phyloP scores from a whole-genome alignment of 345 rosid species.

The Rhodamnia argentea region DNA sequence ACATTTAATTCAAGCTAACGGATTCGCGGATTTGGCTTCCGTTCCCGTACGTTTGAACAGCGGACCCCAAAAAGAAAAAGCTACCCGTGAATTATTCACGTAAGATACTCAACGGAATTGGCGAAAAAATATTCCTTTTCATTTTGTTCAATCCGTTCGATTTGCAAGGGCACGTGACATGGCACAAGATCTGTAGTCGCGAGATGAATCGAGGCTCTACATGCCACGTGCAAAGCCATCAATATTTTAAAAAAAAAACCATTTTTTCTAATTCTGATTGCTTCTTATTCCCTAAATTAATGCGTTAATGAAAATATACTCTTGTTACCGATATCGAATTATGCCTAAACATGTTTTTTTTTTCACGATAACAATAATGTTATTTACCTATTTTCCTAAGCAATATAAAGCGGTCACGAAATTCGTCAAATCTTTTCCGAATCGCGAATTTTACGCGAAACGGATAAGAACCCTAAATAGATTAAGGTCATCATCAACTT shows the following conservation, averaged over 20 bases:
- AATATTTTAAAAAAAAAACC: background rate
- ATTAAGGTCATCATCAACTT: background rate
- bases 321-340: too few relatives aligned
- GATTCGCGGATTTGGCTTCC: background rate
- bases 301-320: background rate
- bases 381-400: background rate
- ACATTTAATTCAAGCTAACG: background rate
- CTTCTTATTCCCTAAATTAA: background rate
- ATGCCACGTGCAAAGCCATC: background rate
- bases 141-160: background rate
- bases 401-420: background rate
- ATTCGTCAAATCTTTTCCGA: background rate
- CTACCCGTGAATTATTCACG: rapidly evolving
- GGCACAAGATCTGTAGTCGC: background rate
- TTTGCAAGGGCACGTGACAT: background rate
- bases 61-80: background rate
- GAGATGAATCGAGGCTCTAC: background rate
- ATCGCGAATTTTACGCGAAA: background rate
- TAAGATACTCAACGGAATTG: background rate
- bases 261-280: background rate
- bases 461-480: background rate
- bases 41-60: rapidly evolving
- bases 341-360: background rate
- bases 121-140: background rate
- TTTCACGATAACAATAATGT: background rate